Evolutionary conservation across 169 alveolate species (phyloP), one percentile per base, ranked within the genome.

Genomic region (Ichthyophthirius multifiliis): DNA sequence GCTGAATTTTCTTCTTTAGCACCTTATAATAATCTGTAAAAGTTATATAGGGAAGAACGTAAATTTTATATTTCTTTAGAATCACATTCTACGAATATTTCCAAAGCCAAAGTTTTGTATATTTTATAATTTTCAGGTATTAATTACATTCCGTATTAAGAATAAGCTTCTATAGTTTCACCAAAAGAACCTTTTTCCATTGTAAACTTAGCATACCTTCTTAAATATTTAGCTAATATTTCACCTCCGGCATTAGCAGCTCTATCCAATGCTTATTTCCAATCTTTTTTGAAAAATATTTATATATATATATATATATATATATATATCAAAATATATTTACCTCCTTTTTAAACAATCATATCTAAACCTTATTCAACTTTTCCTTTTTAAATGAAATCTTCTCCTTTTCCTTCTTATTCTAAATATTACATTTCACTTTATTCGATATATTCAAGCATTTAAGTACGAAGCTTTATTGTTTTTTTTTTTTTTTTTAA

Each of bases 31-130:
- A 91, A 94, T 32, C 89, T 89, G 43, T 82, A 79, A 31, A 94
- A 86, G 39, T 91, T 91, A 73, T 86, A 84, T 13, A 95, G 86
- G 90, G 94, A 89, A 30, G 87, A 80, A 76, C 94, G 92, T 47
- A 92, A 83, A 7, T 86, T 88, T 71, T 84, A 77, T 7, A 95
- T 79, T 84, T 95, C 98, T 41, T 89, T 88, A 15, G 87, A 93
- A 79, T 93, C 89, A 71, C 89, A 93, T 63, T 91, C 96, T 6
- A 94, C 97, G 43, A 95, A 86, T 1, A 95, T 93, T 87, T 95
- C 98, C 48, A 95, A 85, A 31, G 96, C 90, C 5, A 93, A 77
- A 46, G 94, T 94, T 65, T 93, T 92, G 82, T 95, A 95, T 43
- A 92, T 84, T 34, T 93, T 86, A 47, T 91, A 87, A 74, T 92